Evolutionary conservation across 148 eudicot species (phyloP).

Genomic region (Nyssa sinensis): DNA sequence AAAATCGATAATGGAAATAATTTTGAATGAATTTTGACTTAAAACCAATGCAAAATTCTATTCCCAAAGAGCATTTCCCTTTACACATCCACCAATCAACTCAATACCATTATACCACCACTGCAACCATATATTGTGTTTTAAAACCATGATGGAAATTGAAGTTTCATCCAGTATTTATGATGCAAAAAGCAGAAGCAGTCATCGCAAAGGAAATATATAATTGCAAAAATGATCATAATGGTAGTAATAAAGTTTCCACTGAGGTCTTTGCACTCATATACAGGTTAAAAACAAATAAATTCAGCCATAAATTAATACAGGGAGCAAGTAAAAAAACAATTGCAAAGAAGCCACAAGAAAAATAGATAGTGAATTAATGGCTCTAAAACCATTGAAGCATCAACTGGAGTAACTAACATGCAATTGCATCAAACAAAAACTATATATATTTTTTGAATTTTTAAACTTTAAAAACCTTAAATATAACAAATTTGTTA

Average conservation of each 20-base stretch:
- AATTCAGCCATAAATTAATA: not conserved
- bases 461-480: not conserved
- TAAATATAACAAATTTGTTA: not conserved
- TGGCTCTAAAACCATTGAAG: not conserved
- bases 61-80: not conserved
- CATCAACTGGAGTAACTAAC: not conserved
- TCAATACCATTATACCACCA: not conserved
- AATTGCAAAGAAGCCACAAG: not conserved
- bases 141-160: not conserved
- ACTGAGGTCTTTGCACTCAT: not conserved
- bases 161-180: no score
- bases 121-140: not conserved
- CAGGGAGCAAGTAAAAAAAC: not conserved
- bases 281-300: not conserved
- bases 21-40: not conserved
- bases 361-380: not conserved
- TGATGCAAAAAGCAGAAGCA: not conserved
- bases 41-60: no score
- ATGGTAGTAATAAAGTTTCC: not conserved
- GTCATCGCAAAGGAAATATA: not conserved
- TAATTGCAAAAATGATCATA: not conserved
- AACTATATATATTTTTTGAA: not conserved
- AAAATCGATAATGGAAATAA: not conserved
- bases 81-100: not conserved
- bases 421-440: not conserved